Percentiles rank a stretch among this genome's conserved stretches.
These are phyloP conservation scores for Eragrostis nindensis DNA, from an alignment of 176 grass and related monocot species.

Conservation along the genomic window DNA sequence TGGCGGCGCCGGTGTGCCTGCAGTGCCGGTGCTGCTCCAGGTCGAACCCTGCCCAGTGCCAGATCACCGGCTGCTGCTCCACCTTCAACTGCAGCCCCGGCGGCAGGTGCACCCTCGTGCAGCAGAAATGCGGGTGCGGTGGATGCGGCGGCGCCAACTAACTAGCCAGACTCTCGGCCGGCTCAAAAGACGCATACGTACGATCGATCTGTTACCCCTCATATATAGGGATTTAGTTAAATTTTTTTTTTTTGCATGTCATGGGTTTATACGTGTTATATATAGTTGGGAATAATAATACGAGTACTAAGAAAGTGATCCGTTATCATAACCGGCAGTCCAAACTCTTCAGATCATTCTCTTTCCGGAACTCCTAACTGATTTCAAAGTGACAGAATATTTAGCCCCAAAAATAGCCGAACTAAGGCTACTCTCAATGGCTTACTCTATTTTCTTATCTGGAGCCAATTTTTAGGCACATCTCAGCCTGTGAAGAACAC, in stretches of 20 bases:
- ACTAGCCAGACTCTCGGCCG: neutral
- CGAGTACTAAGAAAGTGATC: no score
- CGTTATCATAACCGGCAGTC: no score
- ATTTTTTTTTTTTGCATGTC: neutral
- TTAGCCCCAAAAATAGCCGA: no score
- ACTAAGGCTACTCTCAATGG: no score
- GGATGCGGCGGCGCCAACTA: neutral
- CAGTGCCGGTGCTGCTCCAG: constrained; percentile 27
- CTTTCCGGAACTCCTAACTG: no score
- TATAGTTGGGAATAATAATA: no score
- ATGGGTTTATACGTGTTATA: neutral
- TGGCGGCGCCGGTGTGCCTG: neutral
- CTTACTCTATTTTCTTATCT: no score
- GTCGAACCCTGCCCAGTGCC: neutral
- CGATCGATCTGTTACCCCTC: neutral
- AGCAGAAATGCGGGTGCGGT: neutral
- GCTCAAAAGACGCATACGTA: neutral
- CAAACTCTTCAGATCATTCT: no score
- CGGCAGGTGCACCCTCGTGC: constrained; percentile 24
- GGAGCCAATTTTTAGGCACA: no score
- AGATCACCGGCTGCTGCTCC: neutral
- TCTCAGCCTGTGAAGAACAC: neutral
- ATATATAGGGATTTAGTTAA: neutral
- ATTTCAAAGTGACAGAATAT: no score
- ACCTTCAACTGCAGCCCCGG: constrained; percentile 9